Evolutionary conservation across 805 yeast species (phyloP).

Genomic region (Maudiozyma bulderi): DNA sequence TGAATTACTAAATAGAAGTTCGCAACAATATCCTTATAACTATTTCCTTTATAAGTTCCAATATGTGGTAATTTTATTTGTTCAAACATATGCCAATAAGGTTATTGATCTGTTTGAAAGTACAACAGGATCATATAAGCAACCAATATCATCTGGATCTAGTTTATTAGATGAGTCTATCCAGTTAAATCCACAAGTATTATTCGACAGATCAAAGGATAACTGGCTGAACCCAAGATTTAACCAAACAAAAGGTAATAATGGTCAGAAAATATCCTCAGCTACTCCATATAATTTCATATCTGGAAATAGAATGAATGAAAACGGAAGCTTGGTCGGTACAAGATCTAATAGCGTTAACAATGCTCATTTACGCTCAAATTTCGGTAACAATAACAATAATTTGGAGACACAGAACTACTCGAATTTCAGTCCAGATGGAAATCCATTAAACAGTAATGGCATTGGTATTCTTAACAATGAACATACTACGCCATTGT

Average conservation of each 20-base stretch:
- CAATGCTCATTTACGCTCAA: not conserved
- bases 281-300: too few relatives aligned
- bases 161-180: not conserved
- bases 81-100: slow-evolving; percentile 53
- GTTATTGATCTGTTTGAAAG: slow-evolving; percentile 26
- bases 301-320: not conserved
- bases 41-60: slow-evolving; percentile 44
- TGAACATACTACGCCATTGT: not conserved
- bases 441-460: not conserved
- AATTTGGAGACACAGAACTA: not conserved
- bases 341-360: not conserved
- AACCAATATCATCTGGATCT: not conserved
- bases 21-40: slow-evolving; percentile 35
- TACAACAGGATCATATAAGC: not conserved
- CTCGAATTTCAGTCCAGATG: not conserved
- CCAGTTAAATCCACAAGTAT: slow-evolving; percentile 3
- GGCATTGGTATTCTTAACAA: not conserved
- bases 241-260: not conserved
- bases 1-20: slow-evolving; percentile 20
- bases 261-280: too few relatives aligned
- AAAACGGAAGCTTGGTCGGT: not conserved
- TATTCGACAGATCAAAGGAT: slow-evolving; percentile 1
- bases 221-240: not conserved
- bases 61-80: slow-evolving; percentile 47
- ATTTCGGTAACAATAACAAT: not conserved